Conservation (phyloP, 208 protist species). For the Acanthamoeba culbertsoni region DNA sequence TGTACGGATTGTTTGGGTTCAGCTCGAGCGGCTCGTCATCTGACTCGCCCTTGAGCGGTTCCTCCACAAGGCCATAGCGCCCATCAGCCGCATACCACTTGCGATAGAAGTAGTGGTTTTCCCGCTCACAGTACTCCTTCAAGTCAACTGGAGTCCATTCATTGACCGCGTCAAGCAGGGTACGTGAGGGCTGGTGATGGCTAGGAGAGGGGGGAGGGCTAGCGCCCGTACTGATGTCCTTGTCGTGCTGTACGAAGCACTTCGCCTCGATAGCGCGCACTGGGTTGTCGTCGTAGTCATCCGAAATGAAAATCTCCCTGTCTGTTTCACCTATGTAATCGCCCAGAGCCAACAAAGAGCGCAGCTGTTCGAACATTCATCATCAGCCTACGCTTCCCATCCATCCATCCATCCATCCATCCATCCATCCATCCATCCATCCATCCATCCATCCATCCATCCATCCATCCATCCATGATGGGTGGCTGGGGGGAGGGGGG, state of each 20-base stretch:
- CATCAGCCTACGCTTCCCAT: background rate
- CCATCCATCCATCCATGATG: background rate
- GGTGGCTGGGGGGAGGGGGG: background rate
- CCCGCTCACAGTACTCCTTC: background rate
- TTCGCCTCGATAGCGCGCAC: background rate
- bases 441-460: background rate
- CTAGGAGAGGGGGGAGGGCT: background rate
- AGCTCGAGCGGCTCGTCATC: background rate
- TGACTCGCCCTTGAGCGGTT: constrained; percentile 43
- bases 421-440: background rate
- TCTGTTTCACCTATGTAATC: background rate
- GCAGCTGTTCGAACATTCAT: background rate
- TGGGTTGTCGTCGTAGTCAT: constrained; percentile 60
- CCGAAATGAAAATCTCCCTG: constrained; percentile 39
- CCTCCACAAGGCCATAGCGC: constrained; percentile 11
- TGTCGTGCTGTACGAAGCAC: background rate
- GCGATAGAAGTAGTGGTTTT: constrained; percentile 36
- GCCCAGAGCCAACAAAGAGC: background rate
- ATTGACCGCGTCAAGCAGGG: too few species aligned
- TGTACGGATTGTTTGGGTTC: background rate
- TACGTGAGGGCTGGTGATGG: too few species aligned
- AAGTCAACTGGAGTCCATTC: background rate
- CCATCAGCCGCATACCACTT: constrained; percentile 44
- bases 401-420: background rate
- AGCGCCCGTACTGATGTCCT: constrained; percentile 7